Percentiles rank a stretch among this genome's conserved stretches.
These are phyloP conservation scores for Cryptococcus maquisensis DNA, from an alignment of 1,284 basidiomycete species.

Conservation along the genomic window DNA sequence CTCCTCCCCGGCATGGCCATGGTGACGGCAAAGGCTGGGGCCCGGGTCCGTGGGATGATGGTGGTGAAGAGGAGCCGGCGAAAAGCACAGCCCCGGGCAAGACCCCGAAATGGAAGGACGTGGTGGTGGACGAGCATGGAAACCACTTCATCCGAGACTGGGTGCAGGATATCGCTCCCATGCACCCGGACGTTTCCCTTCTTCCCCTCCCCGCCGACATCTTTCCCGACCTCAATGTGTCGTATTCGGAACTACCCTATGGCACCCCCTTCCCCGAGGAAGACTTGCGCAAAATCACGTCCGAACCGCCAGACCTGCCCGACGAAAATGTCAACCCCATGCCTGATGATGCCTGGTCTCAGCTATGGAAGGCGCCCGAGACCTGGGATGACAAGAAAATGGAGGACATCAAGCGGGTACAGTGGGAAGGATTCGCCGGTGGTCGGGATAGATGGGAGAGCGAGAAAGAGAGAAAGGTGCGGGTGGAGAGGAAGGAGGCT, in stretches of 20 bases:
- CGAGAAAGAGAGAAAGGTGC: constrained; percentile 19
- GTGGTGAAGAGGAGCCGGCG: background rate
- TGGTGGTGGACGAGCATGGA: constrained; percentile 29
- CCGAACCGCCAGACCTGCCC: constrained; percentile 10
- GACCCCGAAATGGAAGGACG: constrained; percentile 3
- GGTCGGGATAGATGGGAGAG: constrained; percentile 25
- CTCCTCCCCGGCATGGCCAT: background rate
- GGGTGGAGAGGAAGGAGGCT: constrained; percentile 38
- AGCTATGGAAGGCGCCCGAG: constrained; percentile 32
- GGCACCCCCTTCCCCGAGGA: constrained; percentile 24
- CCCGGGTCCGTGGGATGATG: background rate
- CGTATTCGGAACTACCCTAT: constrained; percentile 13
- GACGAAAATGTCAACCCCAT: constrained; percentile 5
- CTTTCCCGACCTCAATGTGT: constrained; percentile 35
- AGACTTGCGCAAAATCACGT: constrained; percentile 28
- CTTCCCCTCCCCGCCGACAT: constrained; percentile 22
- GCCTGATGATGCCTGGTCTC: constrained; percentile 20
- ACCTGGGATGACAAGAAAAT: constrained; percentile 26
- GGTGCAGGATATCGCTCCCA: constrained; percentile 22
- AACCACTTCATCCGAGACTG: constrained; percentile 27
- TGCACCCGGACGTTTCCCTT: constrained; percentile 29
- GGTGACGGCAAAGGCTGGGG: background rate
- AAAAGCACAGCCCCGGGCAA: background rate
- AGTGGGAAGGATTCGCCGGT: constrained; percentile 30
- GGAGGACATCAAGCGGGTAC: constrained; percentile 18